Conservation (phyloP, 2,329 filamentous ascomycete species). For the Hymenoscyphus fraxineus region DNA sequence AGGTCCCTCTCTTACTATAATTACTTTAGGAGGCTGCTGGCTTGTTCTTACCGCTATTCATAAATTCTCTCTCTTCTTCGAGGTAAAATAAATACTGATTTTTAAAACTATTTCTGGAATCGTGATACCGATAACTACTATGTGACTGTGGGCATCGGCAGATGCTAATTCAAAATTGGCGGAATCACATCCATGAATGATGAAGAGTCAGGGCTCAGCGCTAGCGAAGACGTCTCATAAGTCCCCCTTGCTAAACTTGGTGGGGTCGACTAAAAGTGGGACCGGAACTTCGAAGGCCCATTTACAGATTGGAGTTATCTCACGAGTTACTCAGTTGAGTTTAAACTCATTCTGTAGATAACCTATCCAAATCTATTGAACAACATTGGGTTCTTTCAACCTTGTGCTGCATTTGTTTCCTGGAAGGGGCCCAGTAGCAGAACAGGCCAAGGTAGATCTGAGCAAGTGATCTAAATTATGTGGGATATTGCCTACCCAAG, state of each 20-base stretch:
- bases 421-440: too few species aligned
- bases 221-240: background rate
- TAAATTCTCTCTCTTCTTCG: background rate
- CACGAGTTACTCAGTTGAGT: background rate
- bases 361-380: too few species aligned
- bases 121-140: constrained; percentile 4
- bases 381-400: too few species aligned
- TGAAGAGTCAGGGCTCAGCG: background rate
- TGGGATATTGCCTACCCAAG: too few species aligned
- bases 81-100: background rate
- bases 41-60: background rate
- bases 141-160: background rate
- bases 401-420: too few species aligned
- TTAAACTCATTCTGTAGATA: too few species aligned
- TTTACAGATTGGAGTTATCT: background rate
- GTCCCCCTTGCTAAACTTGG: background rate
- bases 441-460: too few species aligned
- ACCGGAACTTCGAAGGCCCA: background rate
- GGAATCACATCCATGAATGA: background rate
- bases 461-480: too few species aligned
- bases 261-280: background rate
- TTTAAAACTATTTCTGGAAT: background rate
- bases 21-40: too few species aligned
- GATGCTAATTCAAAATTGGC: background rate
- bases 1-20: background rate